Conservation (phyloP, 2,329 filamentous ascomycete genomes). For the Septoria linicola region DNA sequence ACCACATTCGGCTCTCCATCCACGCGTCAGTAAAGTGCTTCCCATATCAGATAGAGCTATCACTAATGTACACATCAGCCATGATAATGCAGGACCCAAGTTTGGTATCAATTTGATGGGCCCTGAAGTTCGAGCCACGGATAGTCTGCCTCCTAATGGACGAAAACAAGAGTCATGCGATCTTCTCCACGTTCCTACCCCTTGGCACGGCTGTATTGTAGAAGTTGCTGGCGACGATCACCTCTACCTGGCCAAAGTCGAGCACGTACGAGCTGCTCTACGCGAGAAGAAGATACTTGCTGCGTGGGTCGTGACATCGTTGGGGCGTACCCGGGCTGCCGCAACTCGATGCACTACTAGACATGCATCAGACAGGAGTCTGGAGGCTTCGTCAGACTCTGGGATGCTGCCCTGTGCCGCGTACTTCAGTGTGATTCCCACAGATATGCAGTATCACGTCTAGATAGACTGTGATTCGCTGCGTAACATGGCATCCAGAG, state of each 20-base stretch:
- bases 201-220: conserved; percentile 14
- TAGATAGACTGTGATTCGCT: too few relatives aligned
- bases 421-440: not conserved
- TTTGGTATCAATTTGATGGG: conserved; percentile 10
- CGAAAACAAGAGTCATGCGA: not conserved
- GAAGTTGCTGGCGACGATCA: conserved; percentile 4
- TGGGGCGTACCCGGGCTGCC: not conserved
- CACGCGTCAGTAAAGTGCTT: conserved; percentile 4
- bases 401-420: not conserved
- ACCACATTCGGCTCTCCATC: conserved; percentile 11
- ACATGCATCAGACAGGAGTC: not conserved
- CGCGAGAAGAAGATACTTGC: conserved; percentile 1
- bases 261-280: conserved; percentile 3
- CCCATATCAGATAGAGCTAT: not conserved
- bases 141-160: conserved; percentile 1
- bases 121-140: not conserved
- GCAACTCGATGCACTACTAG: not conserved
- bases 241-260: conserved; percentile 10
- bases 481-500: too few relatives aligned
- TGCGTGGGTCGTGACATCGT: conserved; percentile 1
- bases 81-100: conserved; percentile 11
- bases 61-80: not conserved
- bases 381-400: not conserved
- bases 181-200: conserved; percentile 10
- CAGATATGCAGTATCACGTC: conserved; percentile 1